A percentile compares a stretch with the other conserved stretches of the same genome.
Evolutionary conservation across 768 basidiomycete genomes (phyloP).

Genomic region (Paxillus involutus): DNA sequence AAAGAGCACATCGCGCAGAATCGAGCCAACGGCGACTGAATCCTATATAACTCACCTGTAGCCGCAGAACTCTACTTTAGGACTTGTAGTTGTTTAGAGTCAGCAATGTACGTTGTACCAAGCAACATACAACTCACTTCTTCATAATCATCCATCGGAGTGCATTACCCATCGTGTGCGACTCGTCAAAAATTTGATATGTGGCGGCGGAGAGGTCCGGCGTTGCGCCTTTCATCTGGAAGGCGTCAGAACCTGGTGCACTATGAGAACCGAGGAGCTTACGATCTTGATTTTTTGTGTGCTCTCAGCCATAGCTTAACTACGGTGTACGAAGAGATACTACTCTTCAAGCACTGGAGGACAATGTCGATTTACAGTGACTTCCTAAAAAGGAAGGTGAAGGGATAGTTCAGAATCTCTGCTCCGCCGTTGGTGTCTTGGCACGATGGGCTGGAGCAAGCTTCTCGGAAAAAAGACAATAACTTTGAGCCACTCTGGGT

Average conservation of each 20-base stretch:
- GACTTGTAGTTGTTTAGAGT: constrained; percentile 51
- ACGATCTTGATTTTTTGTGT: constrained; percentile 34
- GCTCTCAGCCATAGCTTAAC: constrained; percentile 24
- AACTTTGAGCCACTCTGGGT: not conserved
- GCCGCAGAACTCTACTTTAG: constrained; percentile 97
- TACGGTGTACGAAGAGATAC: not conserved
- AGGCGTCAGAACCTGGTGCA: constrained; percentile 9
- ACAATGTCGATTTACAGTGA: not conserved
- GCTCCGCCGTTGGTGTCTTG: not conserved
- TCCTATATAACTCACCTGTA: constrained; percentile 65
- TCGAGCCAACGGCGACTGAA: not conserved
- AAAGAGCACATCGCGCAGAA: constrained; percentile 2
- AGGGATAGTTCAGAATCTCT: too few species aligned
- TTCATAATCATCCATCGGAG: constrained; percentile 99
- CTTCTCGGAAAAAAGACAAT: constrained; percentile 5
- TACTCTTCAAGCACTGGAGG: not conserved
- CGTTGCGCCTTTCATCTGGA: constrained; percentile 82
- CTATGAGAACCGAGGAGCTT: constrained; percentile 7
- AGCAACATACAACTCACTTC: constrained; percentile 59
- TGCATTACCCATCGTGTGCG: constrained; percentile 94
- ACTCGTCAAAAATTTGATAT: constrained; percentile 89
- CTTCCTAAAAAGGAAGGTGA: constrained; percentile 4
- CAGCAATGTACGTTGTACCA: not conserved
- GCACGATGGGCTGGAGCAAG: not conserved
- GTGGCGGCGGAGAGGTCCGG: constrained; percentile 86